phyloP scores from a whole-genome alignment of 2,329 filamentous ascomycete species.

The Fusarium concolor region DNA sequence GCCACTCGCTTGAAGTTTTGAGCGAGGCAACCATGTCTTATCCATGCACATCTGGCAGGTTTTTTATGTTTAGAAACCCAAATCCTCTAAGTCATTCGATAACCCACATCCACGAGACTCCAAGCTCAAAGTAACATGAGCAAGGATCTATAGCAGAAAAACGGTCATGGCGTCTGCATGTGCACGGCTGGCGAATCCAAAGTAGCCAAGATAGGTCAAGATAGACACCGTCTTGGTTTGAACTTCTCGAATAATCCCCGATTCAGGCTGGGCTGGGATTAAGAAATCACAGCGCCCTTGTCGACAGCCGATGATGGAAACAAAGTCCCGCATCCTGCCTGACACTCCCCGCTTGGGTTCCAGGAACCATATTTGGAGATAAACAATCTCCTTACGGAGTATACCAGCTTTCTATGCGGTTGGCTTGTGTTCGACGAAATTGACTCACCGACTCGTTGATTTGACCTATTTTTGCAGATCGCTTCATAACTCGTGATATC shows the following conservation, averaged over 20 bases:
- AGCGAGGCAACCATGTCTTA: not conserved
- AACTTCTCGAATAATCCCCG: constrained; percentile 22
- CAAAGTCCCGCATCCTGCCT: constrained; percentile 16
- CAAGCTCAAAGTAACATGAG: constrained; percentile 9
- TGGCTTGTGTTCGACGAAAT: not conserved
- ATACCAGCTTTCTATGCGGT: not conserved
- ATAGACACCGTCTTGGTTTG: not conserved
- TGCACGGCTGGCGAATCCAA: not conserved
- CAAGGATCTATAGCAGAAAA: constrained; percentile 4
- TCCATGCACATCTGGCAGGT: not conserved
- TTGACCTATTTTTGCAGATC: constrained; percentile 1
- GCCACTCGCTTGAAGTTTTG: not conserved
- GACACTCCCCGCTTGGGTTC: constrained; percentile 2
- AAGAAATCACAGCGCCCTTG: constrained; percentile 3
- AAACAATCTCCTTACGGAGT: not conserved
- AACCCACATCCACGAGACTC: constrained; percentile 29
- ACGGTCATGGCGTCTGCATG: constrained; percentile 20
- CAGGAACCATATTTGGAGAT: not conserved
- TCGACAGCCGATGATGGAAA: constrained; percentile 1
- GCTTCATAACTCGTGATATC: not conserved
- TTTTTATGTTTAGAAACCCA: not conserved
- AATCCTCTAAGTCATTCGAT: constrained; percentile 30
- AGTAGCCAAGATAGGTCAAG: not conserved
- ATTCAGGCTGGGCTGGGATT: constrained; percentile 12
- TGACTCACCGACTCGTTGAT: not conserved